Evolutionary conservation across 805 yeast genomes (phyloP).

Genomic region (Yarrowia sp.): DNA sequence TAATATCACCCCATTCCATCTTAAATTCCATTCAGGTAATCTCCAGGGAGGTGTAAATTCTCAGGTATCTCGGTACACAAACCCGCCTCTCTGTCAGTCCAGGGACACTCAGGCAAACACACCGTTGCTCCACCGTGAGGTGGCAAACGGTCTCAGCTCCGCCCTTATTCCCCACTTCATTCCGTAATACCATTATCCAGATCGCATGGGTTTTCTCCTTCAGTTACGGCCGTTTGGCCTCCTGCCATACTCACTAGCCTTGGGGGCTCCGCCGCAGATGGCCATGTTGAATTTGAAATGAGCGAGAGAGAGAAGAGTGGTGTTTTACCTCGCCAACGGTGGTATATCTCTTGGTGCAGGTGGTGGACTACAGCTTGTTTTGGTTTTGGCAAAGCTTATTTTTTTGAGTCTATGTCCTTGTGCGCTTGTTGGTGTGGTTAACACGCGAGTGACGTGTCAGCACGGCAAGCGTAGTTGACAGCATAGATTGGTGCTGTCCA

Average conservation of each 20-base stretch:
- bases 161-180: too few relatives aligned
- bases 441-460: slow-evolving; percentile 18
- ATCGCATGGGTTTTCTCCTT: too few relatives aligned
- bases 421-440: background rate
- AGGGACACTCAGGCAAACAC: too few relatives aligned
- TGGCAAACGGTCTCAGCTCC: too few relatives aligned
- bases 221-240: background rate
- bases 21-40: too few relatives aligned
- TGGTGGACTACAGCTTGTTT: slow-evolving; percentile 23
- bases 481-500: background rate
- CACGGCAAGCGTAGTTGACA: background rate
- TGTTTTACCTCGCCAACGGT: background rate
- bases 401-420: slow-evolving; percentile 1
- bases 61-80: too few relatives aligned
- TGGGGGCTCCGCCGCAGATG: slow-evolving; percentile 41
- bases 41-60: too few relatives aligned
- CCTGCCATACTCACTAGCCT: slow-evolving; percentile 42
- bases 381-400: slow-evolving; percentile 20
- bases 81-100: too few relatives aligned
- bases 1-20: too few relatives aligned
- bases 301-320: slow-evolving; percentile 13
- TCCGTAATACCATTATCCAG: too few relatives aligned
- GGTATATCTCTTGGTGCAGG: background rate
- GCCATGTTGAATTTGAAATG: slow-evolving; percentile 37
- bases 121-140: too few relatives aligned